These are phyloP conservation scores for Xylaria venustula DNA, from an alignment of 495 filamentous ascomycete genomes.

Conservation along the genomic window DNA sequence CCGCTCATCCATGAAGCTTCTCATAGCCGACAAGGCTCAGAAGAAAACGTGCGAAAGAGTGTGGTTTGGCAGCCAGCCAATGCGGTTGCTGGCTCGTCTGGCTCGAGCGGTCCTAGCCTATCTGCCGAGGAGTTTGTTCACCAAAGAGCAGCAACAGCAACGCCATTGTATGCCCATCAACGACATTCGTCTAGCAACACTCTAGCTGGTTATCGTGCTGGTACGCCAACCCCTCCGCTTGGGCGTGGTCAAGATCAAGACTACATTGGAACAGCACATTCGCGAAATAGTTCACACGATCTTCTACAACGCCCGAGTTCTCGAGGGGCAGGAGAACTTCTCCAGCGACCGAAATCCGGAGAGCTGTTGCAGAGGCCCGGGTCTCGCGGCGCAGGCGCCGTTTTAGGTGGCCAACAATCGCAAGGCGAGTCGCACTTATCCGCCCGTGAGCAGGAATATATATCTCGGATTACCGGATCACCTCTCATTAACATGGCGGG, in stretches of 20 bases:
- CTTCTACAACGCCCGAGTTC: conserved; percentile 38
- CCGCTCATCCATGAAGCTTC: conserved; percentile 37
- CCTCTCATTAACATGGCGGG: conserved; percentile 74
- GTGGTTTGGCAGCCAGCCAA: conserved; percentile 77
- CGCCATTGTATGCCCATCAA: conserved; percentile 55
- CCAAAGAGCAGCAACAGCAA: conserved; percentile 62
- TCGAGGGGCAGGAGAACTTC: conserved; percentile 33
- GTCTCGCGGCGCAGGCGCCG: conserved; percentile 29
- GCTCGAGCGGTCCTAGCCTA: conserved; percentile 41
- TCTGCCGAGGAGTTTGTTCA: conserved; percentile 83
- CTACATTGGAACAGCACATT: conserved; percentile 35
- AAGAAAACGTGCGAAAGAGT: conserved; percentile 55
- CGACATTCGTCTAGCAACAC: conserved; percentile 57
- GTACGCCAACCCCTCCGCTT: conserved; percentile 44
- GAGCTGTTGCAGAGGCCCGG: conserved; percentile 27
- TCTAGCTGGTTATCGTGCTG: conserved; percentile 43
- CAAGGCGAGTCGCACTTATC: conserved; percentile 63
- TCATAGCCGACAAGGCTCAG: conserved; percentile 44
- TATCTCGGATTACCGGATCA: conserved; percentile 81
- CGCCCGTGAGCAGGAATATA: conserved; percentile 91
- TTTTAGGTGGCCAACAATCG: conserved; percentile 33
- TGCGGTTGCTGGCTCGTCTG: conserved; percentile 38
- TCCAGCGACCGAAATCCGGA: conserved; percentile 28
- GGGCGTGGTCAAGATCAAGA: conserved; percentile 22
- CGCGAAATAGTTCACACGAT: conserved; percentile 44